These are phyloP conservation scores for Prosopis cineraria DNA, from an alignment of 306 rosid genomes.

Conservation along the genomic window DNA sequence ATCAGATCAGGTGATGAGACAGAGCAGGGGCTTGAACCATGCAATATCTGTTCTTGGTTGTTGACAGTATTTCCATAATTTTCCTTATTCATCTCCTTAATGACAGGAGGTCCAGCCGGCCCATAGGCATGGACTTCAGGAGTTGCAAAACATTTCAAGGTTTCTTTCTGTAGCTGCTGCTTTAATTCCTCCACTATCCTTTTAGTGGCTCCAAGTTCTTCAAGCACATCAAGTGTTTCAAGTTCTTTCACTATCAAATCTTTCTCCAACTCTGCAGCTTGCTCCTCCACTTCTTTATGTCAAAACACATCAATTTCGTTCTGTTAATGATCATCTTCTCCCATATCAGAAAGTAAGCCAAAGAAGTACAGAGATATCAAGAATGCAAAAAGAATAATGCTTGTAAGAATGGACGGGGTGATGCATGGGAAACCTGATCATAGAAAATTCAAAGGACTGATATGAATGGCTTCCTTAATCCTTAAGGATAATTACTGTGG, in stretches of 20 bases:
- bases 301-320: constrained; percentile 62
- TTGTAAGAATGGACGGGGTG: background rate
- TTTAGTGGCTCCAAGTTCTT: constrained; percentile 87
- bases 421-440: constrained; percentile 3
- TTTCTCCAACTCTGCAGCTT: constrained; percentile 93
- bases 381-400: background rate
- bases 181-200: constrained; percentile 86
- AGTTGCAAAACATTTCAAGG: constrained; percentile 57
- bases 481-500: background rate
- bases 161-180: constrained; percentile 75
- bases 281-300: constrained; percentile 95
- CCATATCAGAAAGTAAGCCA: constrained; percentile 42
- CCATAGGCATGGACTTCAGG: constrained; percentile 48
- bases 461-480: background rate
- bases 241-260: constrained; percentile 92
- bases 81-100: constrained; percentile 65
- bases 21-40: constrained; percentile 52
- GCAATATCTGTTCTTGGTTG: constrained; percentile 49
- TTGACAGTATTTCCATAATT: constrained; percentile 35
- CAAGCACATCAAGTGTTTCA: constrained; percentile 92
- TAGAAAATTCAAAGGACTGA: constrained; percentile 2
- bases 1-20: constrained; percentile 72
- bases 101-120: constrained; percentile 52
- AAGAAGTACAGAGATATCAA: constrained; percentile 15
- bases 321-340: constrained; percentile 43